Evolutionary conservation across 495 filamentous ascomycete genomes (phyloP).

Genomic region (Achaetomiella virescens): DNA sequence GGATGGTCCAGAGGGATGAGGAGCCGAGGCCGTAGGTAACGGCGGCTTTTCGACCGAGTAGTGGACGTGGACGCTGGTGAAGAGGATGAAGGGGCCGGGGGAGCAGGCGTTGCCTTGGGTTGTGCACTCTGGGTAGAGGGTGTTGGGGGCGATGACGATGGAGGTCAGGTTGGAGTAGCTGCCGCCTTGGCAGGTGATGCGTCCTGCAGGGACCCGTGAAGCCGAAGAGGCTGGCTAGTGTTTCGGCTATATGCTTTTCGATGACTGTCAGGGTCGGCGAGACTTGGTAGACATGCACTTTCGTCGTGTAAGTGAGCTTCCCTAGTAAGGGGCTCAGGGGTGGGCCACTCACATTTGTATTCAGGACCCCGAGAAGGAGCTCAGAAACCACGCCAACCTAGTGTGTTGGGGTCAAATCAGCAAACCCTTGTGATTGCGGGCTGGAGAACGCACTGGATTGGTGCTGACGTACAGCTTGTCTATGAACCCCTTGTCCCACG

Average conservation of each 20-base stretch:
- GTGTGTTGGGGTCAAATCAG: background rate
- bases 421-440: background rate
- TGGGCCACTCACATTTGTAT: slow-evolving; percentile 63
- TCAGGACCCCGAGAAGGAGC: slow-evolving; percentile 71
- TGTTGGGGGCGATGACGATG: slow-evolving; percentile 84
- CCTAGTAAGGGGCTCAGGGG: background rate
- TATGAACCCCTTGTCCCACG: slow-evolving; percentile 92
- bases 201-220: slow-evolving; percentile 67
- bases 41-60: slow-evolving; percentile 92
- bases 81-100: slow-evolving; percentile 63
- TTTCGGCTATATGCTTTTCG: slow-evolving; percentile 67
- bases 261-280: slow-evolving; percentile 82
- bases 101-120: slow-evolving; percentile 54
- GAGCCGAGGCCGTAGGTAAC: slow-evolving; percentile 80
- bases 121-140: slow-evolving; percentile 70
- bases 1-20: slow-evolving; percentile 62
- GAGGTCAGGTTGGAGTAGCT: slow-evolving; percentile 80
- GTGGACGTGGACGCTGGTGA: slow-evolving; percentile 83
- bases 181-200: slow-evolving; percentile 82
- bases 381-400: slow-evolving; percentile 75
- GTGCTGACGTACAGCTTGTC: slow-evolving; percentile 87
- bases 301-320: background rate
- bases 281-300: slow-evolving; percentile 79
- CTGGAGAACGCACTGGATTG: slow-evolving; percentile 58
- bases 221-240: slow-evolving; percentile 70